Percentiles rank a stretch among this genome's conserved stretches.
Conservation (phyloP, 768 basidiomycete species). For the Kwoniella dejecticola region DNA sequence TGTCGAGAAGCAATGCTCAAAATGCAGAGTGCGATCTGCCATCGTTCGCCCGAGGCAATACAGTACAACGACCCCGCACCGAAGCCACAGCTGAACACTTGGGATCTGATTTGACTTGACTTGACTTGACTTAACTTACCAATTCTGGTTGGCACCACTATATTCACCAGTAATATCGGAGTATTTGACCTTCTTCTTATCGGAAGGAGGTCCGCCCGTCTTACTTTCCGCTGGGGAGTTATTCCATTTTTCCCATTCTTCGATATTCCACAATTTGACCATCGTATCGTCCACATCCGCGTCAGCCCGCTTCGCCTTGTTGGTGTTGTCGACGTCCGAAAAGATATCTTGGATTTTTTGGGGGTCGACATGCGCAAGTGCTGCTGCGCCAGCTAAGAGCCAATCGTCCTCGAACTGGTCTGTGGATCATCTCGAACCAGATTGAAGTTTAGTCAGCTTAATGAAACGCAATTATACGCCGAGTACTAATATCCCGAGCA, state of each 20-base stretch:
- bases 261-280: neutral
- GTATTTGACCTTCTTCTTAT: neutral
- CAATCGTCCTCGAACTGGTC: neutral
- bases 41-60: too few species aligned
- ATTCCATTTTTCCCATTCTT: neutral
- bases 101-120: too few species aligned
- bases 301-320: neutral
- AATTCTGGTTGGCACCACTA: conserved; percentile 5
- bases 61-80: too few species aligned
- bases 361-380: neutral
- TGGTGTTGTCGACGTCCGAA: neutral
- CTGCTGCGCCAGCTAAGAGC: neutral
- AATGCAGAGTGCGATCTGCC: too few species aligned
- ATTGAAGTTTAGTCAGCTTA: too few species aligned
- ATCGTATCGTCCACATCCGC: neutral
- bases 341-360: neutral
- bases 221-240: too few species aligned
- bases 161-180: neutral
- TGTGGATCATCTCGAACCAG: neutral
- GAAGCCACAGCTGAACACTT: too few species aligned
- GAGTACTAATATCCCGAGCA: too few species aligned
- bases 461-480: too few species aligned
- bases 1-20: too few species aligned
- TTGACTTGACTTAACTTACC: neutral
- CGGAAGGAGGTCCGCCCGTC: too few species aligned